A percentile compares a stretch with the other conserved stretches of the same genome.
Conservation (phyloP, 129 eudicot species). For the Flaveria ramosissima region DNA sequence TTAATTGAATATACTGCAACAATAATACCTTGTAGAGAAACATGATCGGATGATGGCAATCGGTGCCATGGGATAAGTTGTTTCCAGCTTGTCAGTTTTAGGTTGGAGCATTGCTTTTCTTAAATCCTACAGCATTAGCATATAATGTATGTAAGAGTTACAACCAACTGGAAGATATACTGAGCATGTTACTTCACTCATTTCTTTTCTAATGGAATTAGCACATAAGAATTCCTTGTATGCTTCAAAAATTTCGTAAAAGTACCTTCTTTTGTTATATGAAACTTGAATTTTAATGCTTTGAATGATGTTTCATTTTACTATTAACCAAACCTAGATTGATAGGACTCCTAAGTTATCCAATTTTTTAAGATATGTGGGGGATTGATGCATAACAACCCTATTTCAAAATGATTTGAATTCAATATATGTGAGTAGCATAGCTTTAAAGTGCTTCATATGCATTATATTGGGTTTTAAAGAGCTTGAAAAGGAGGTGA, state of each 20-base stretch:
- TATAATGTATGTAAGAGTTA: not conserved
- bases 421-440: too few relatives aligned
- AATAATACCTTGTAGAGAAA: constrained; percentile 82
- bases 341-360: too few relatives aligned
- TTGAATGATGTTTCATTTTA: not conserved
- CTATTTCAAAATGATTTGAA: too few relatives aligned
- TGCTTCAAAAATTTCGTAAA: not conserved
- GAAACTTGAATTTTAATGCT: not conserved
- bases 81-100: constrained; percentile 44
- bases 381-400: too few relatives aligned
- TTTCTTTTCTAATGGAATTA: not conserved
- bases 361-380: too few relatives aligned
- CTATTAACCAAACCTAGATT: not conserved
- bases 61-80: constrained; percentile 71
- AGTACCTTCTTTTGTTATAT: constrained; percentile 4
- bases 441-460: too few relatives aligned
- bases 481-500: too few relatives aligned
- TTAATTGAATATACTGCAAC: not conserved
- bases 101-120: constrained; percentile 58
- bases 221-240: not conserved
- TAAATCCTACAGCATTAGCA: constrained; percentile 56
- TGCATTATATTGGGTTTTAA: too few relatives aligned
- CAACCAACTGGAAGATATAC: constrained; percentile 1
- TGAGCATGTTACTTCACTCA: not conserved
- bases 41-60: constrained; percentile 71